Conservation (phyloP, 352 stramenopile species). For the Elongisporangium anandrum region DNA sequence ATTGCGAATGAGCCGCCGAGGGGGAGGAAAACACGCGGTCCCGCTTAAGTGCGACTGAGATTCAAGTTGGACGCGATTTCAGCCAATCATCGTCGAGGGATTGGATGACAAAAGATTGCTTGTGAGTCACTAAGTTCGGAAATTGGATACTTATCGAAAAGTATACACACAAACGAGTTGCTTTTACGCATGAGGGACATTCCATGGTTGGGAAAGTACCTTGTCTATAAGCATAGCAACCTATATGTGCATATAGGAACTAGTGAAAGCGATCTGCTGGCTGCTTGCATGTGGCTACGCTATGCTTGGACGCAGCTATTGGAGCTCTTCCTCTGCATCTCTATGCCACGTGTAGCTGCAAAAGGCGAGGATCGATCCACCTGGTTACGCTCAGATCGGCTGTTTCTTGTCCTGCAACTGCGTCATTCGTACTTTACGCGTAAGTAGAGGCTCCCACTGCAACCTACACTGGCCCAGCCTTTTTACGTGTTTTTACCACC, state of each 20-base stretch:
- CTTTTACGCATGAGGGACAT: not conserved
- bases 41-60: constrained; percentile 39
- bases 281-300: not conserved
- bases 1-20: constrained; percentile 4
- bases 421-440: not conserved
- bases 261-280: too few species aligned
- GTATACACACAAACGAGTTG: not conserved
- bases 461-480: not conserved
- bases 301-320: too few species aligned
- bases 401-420: constrained; percentile 2
- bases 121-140: not conserved
- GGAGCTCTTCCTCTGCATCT: not conserved
- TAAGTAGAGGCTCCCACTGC: not conserved
- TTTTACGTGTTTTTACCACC: constrained; percentile 11
- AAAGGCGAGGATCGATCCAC: not conserved
- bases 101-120: not conserved
- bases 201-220: not conserved
- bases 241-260: too few species aligned
- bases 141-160: not conserved
- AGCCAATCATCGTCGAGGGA: constrained; percentile 19
- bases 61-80: constrained; percentile 11
- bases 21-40: constrained; percentile 15
- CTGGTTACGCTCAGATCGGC: not conserved
- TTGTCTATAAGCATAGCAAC: too few species aligned
- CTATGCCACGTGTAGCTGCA: not conserved